These are phyloP conservation scores for Cochliopodium minus DNA, from an alignment of 208 protist genomes.

Conservation along the genomic window DNA sequence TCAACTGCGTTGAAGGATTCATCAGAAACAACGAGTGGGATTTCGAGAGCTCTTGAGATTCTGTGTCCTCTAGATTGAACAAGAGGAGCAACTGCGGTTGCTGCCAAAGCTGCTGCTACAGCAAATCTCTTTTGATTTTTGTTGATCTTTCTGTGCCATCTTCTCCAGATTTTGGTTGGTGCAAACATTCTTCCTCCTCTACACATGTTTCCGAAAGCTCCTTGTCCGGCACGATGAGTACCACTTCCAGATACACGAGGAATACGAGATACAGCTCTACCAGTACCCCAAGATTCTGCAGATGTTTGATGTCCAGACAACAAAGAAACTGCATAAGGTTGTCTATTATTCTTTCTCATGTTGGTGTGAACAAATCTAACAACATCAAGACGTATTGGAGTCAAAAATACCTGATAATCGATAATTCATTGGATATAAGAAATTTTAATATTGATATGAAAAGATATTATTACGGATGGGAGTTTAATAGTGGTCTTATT, in stretches of 20 bases:
- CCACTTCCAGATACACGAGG: slow-evolving; percentile 91
- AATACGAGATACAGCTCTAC: slow-evolving; percentile 96
- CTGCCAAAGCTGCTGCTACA: slow-evolving; percentile 87
- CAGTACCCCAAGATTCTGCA: slow-evolving; percentile 97
- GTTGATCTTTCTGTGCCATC: slow-evolving; percentile 91
- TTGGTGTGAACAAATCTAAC: slow-evolving; percentile 83
- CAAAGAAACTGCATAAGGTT: slow-evolving; percentile 80
- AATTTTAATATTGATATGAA: too few species aligned
- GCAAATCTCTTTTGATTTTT: slow-evolving; percentile 86
- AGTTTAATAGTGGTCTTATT: too few species aligned
- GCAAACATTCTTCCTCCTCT: slow-evolving; percentile 94
- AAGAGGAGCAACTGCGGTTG: slow-evolving; percentile 76
- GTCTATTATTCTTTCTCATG: slow-evolving; percentile 90
- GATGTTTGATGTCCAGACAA: slow-evolving; percentile 84
- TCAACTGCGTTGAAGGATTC: slow-evolving; percentile 54
- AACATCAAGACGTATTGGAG: slow-evolving; percentile 69
- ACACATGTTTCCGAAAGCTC: slow-evolving; percentile 98
- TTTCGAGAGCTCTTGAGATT: slow-evolving; percentile 70
- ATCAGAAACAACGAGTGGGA: slow-evolving; percentile 86
- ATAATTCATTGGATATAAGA: too few species aligned
- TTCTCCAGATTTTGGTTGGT: slow-evolving; percentile 87
- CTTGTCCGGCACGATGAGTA: slow-evolving; percentile 88
- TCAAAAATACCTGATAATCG: slow-evolving; percentile 66
- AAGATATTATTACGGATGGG: too few species aligned
- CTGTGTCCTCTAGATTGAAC: slow-evolving; percentile 93